Conservation (phyloP, 2,329 filamentous ascomycete species). For the Beauveria varroae region DNA sequence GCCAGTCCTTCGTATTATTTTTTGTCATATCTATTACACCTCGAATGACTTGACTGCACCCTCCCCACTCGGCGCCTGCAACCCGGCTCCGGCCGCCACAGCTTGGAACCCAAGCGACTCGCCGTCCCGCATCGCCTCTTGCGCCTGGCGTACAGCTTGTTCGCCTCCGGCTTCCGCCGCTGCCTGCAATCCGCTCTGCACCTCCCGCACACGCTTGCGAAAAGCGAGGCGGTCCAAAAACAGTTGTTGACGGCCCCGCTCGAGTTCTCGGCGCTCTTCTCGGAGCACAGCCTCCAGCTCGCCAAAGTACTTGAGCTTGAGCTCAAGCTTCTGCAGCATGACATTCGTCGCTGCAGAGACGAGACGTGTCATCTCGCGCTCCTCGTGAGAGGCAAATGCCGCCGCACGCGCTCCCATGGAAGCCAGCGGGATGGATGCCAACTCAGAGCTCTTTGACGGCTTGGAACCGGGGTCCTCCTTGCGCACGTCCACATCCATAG, state of each 20-base stretch:
- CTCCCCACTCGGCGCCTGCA: conserved; percentile 48
- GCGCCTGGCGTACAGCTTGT: conserved; percentile 39
- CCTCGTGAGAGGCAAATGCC: conserved; percentile 88
- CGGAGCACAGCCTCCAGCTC: conserved; percentile 92
- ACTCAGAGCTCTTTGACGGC: conserved; percentile 37
- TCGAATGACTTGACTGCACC: conserved; percentile 52
- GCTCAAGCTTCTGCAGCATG: conserved; percentile 88
- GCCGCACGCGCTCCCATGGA: conserved; percentile 79
- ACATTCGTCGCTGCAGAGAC: conserved; percentile 89
- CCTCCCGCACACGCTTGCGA: conserved; percentile 76
- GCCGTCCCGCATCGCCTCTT: conserved; percentile 39
- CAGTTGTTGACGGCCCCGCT: conserved; percentile 83
- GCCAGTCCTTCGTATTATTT: conserved; percentile 11
- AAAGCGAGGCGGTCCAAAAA: conserved; percentile 89
- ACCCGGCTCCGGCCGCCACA: conserved; percentile 31
- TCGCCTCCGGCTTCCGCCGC: conserved; percentile 43
- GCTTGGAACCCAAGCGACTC: conserved; percentile 48
- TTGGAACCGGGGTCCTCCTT: conserved; percentile 43
- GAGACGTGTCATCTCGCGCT: conserved; percentile 90
- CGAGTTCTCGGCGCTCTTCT: conserved; percentile 85
- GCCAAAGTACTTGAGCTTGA: conserved; percentile 93
- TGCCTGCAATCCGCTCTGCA: conserved; percentile 67
- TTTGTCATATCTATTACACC: conserved; percentile 28
- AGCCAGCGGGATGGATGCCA: conserved; percentile 76
- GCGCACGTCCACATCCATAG: conserved; percentile 57